Base-by-base conservation (phyloP, 1,284 basidiomycete genomes). In the Cryptococcus depauperatus region DNA sequence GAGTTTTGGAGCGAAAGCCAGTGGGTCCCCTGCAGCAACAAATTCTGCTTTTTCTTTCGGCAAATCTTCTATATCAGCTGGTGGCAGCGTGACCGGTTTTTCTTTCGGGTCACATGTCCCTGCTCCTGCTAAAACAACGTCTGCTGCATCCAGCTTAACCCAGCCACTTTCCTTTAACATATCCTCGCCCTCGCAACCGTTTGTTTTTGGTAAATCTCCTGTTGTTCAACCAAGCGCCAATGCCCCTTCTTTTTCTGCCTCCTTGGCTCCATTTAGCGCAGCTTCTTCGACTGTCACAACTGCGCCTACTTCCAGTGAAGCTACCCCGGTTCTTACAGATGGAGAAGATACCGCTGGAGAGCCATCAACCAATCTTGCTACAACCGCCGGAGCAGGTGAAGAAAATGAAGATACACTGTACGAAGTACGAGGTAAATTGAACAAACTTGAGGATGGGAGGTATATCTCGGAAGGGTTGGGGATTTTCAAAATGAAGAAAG, bases 331-430 rank as follows among this genome's bases (percentile, higher is more conserved):
- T n/a, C n/a, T n/a, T n/a, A 65, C 58, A 6, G 59, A 57, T 21
- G 50, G 55, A 2, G 52, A 51, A 18, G 53, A 41, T 11, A 54
- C 40, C 19, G 29, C 30, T 19, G 45, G 32, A 11, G 48, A 51
- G 9, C 28, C 39, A 7, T 53, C 57, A 21, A 58, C 56, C 43
- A 65, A 68, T 37, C 55, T 66, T 7, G 64, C 64, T 3, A 57
- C 59, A 23, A 52, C 47, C 2, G 53, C 50, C 5, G 70, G 69
- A 6, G 61, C 58, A 5, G 71, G 71, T 14, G 87, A 90, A 69
- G 84, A 91, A 64, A 75, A 82, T 35, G 87, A 91, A 63, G 80
- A 81, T 46, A 87, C 84, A 3, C 70, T 75, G 16, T 73, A 81
- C 62, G 74, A 76, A 41, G 72, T 78, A 43, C 78, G 77, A 57